These are phyloP conservation scores for Saraca asoca DNA, from an alignment of 331 rosid genomes.

Conservation along the genomic window DNA sequence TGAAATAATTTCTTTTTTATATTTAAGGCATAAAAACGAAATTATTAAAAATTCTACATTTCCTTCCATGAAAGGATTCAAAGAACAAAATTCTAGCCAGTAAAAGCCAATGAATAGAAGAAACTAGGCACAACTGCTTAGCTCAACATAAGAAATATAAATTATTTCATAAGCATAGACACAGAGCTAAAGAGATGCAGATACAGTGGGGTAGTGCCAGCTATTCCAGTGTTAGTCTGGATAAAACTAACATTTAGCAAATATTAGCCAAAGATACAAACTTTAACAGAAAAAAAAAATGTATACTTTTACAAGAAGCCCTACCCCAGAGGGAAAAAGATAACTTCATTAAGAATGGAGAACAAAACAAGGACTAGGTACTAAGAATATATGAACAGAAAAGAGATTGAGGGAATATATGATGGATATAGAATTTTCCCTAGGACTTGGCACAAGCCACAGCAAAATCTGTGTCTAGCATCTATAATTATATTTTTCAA, in stretches of 20 bases:
- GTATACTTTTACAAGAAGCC: constrained; percentile 5
- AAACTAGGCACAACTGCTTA: constrained; percentile 16
- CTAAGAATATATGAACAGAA: constrained; percentile 34
- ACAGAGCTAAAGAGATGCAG: constrained; percentile 28
- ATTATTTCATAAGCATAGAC: constrained; percentile 14
- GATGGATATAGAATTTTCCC: no score
- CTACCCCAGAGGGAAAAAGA: neutral
- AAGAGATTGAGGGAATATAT: constrained; percentile 1
- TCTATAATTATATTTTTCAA: neutral
- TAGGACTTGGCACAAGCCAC: neutral
- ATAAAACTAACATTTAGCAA: constrained; percentile 6
- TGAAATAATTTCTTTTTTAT: no score
- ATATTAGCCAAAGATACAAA: constrained; percentile 29
- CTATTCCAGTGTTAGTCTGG: constrained; percentile 11
- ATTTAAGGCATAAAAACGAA: no score
- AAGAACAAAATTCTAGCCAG: constrained; percentile 25
- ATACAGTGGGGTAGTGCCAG: constrained; percentile 8
- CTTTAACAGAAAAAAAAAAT: constrained; percentile 10
- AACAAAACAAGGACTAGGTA: constrained; percentile 23
- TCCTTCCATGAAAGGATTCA: no score
- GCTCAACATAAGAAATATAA: constrained; percentile 22
- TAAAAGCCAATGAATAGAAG: constrained; percentile 44
- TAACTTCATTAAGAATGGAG: constrained; percentile 9
- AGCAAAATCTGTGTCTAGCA: neutral
- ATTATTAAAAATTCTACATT: no score